Conservation (phyloP, 2,329 filamentous ascomycete species). For the Clarireedia monteithiana region DNA sequence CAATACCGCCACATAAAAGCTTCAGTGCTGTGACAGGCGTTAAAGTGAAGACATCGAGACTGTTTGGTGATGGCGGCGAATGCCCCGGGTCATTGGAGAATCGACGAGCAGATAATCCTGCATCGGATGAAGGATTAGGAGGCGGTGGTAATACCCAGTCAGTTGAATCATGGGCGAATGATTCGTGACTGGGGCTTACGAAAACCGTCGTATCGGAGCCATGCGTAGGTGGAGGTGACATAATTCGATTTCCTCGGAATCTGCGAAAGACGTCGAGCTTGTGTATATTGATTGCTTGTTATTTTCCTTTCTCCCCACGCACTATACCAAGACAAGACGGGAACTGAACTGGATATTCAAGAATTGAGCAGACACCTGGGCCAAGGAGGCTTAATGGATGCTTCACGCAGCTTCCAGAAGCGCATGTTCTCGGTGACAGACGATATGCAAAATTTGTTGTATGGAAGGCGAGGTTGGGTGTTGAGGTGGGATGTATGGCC, state of each 20-base stretch:
- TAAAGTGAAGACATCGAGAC: conserved; percentile 65
- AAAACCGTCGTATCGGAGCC: not conserved
- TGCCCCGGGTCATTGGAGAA: conserved; percentile 22
- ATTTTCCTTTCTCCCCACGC: not conserved
- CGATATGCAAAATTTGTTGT: conserved; percentile 11
- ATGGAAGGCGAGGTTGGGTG: conserved; percentile 8
- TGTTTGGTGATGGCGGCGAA: conserved; percentile 29
- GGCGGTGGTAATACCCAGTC: conserved; percentile 25
- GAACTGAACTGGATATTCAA: not conserved
- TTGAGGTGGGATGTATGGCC: conserved; percentile 4
- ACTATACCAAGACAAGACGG: not conserved
- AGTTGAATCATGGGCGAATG: conserved; percentile 21
- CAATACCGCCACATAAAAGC: conserved; percentile 65
- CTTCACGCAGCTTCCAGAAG: conserved; percentile 14
- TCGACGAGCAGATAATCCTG: conserved; percentile 18
- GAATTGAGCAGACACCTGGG: conserved; percentile 16
- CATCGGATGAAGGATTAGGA: conserved; percentile 26
- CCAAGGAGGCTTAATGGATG: conserved; percentile 18
- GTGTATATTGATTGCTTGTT: not conserved
- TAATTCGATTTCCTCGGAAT: not conserved
- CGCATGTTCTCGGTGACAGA: conserved; percentile 25
- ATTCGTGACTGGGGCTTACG: conserved; percentile 24
- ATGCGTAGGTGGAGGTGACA: not conserved
- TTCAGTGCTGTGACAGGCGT: conserved; percentile 68
- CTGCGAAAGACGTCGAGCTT: not conserved